These are phyloP conservation scores for Cymbopogon citratus DNA, from an alignment of 176 grass and related monocot genomes.

Conservation along the genomic window DNA sequence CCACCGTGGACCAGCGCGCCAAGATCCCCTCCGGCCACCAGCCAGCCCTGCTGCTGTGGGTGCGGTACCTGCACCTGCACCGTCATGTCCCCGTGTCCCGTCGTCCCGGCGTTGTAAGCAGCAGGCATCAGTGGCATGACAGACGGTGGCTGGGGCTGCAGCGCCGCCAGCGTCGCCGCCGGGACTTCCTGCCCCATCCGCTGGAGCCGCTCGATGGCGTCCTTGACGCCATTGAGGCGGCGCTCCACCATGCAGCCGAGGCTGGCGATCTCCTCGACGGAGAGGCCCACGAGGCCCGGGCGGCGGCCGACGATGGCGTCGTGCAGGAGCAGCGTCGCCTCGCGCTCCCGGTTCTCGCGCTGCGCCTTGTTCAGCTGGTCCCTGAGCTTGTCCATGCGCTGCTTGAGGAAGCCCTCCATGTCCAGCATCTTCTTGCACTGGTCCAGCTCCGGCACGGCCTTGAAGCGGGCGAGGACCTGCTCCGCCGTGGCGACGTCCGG, in stretches of 20 bases:
- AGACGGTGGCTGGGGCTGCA: background rate
- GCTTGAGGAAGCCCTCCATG: background rate
- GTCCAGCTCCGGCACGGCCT: background rate
- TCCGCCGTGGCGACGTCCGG: background rate
- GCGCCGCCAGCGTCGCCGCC: background rate
- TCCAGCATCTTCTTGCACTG: slow-evolving; percentile 15
- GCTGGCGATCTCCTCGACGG: background rate
- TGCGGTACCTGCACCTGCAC: background rate
- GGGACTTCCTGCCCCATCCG: background rate
- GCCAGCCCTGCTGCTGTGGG: background rate
- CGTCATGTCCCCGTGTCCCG: background rate
- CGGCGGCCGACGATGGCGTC: background rate
- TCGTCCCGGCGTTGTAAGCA: background rate
- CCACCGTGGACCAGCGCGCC: background rate
- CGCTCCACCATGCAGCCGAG: background rate
- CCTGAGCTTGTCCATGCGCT: background rate
- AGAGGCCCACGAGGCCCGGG: background rate
- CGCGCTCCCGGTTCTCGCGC: slow-evolving; percentile 4
- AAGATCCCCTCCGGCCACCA: background rate
- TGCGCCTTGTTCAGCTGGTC: background rate
- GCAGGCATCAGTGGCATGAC: background rate
- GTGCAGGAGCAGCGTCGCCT: background rate
- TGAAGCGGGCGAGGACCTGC: background rate
- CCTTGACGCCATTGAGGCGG: background rate
- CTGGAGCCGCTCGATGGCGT: background rate